These are phyloP conservation scores for Drechslerella stenobrocha DNA, from an alignment of 2,329 filamentous ascomycete genomes.

Conservation along the genomic window DNA sequence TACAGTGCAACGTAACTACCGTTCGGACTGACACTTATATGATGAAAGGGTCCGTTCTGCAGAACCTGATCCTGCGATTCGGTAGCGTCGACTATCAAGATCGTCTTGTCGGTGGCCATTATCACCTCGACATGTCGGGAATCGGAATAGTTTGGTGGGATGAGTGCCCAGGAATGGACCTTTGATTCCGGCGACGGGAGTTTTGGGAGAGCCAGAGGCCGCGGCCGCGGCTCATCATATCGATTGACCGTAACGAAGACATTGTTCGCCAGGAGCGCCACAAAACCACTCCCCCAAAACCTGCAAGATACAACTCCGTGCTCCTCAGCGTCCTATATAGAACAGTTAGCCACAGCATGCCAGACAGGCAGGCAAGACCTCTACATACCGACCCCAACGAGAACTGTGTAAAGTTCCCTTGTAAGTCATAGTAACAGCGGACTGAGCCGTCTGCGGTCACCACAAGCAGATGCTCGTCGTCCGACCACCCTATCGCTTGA, in stretches of 20 bases:
- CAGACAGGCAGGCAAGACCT: not conserved
- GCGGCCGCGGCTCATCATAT: slow-evolving; percentile 88
- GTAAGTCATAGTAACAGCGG: slow-evolving; percentile 84
- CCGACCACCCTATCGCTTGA: slow-evolving; percentile 90
- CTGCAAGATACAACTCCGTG: slow-evolving; percentile 83
- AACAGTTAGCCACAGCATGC: slow-evolving; percentile 13
- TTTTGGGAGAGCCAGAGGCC: slow-evolving; percentile 69
- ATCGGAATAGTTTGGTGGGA: slow-evolving; percentile 83
- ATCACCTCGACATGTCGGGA: slow-evolving; percentile 92
- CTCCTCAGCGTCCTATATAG: slow-evolving; percentile 72
- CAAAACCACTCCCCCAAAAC: slow-evolving; percentile 91
- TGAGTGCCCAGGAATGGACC: slow-evolving; percentile 84
- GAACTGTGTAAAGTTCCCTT: slow-evolving; percentile 93
- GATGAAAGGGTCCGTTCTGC: slow-evolving; percentile 87
- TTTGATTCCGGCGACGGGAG: slow-evolving; percentile 63
- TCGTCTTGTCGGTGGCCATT: slow-evolving; percentile 78
- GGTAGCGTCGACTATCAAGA: slow-evolving; percentile 82
- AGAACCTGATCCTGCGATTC: slow-evolving; percentile 90
- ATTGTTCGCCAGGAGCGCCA: slow-evolving; percentile 87
- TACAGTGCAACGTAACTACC: slow-evolving; percentile 87
- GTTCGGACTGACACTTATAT: slow-evolving; percentile 88
- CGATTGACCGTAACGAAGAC: slow-evolving; percentile 81
- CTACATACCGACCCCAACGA: slow-evolving; percentile 68
- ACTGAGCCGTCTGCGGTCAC: slow-evolving; percentile 88
- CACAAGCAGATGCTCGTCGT: slow-evolving; percentile 87